Conservation (phyloP, 305 asterid genomes). For the Rubia balearica region DNA sequence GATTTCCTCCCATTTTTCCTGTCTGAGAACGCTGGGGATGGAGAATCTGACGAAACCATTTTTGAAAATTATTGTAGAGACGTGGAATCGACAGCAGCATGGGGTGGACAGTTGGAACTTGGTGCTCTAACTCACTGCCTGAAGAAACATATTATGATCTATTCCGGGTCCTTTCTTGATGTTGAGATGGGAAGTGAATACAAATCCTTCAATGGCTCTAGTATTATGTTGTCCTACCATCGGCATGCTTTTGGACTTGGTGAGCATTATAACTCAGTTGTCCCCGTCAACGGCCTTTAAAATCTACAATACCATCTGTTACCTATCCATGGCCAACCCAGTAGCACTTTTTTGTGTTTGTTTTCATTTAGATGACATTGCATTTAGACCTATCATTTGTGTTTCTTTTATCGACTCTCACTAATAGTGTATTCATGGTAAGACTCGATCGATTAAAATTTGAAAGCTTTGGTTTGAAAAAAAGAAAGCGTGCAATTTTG, state of each 20-base stretch:
- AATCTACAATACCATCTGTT: background rate
- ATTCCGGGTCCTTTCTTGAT: conserved; percentile 86
- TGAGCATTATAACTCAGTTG: conserved; percentile 76
- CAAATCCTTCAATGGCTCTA: conserved; percentile 32
- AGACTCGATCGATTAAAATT: no score
- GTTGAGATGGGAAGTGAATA: conserved; percentile 99
- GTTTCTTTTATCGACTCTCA: background rate
- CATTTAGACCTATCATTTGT: background rate
- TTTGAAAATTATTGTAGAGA: conserved; percentile 79
- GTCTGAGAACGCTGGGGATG: conserved; percentile 49
- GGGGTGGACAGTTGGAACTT: conserved; percentile 98
- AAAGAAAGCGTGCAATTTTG: no score
- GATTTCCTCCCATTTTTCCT: conserved; percentile 74
- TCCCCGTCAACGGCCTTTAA: conserved; percentile 22
- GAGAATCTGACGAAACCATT: conserved; percentile 38
- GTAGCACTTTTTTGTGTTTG: background rate
- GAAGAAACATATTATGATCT: conserved; percentile 69
- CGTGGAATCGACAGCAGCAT: conserved; percentile 79
- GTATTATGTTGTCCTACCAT: conserved; percentile 60
- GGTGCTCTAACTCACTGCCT: conserved; percentile 85
- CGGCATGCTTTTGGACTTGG: conserved; percentile 78
- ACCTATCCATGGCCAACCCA: background rate
- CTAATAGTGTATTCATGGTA: background rate
- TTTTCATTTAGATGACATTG: background rate
- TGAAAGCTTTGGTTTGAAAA: no score